These are phyloP conservation scores for Saururus chinensis DNA, from an alignment of 164 flowering plant species.

Conservation along the genomic window DNA sequence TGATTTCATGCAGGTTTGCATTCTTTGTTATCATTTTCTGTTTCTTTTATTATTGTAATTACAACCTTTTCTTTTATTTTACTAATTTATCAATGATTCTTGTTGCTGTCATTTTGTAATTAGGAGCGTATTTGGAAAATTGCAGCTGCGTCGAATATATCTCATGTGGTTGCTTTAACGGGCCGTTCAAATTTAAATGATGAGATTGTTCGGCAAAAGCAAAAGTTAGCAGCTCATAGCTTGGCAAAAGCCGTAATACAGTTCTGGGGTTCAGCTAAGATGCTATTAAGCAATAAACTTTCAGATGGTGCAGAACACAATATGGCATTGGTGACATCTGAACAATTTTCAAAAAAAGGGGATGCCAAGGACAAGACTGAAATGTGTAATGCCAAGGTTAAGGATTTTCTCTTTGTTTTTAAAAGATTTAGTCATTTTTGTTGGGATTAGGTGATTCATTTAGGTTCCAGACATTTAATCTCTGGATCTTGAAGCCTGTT, in stretches of 20 bases:
- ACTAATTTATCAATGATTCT: neutral
- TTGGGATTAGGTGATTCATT: no score
- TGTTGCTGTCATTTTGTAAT: slow-evolving; percentile 3
- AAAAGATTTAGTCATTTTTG: no score
- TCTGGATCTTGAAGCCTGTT: no score
- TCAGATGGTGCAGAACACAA: neutral
- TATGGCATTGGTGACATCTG: neutral
- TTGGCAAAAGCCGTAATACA: slow-evolving; percentile 70
- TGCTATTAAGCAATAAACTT: slow-evolving; percentile 14
- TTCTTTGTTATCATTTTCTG: neutral
- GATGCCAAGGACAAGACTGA: neutral
- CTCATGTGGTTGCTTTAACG: slow-evolving; percentile 41
- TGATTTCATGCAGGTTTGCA: slow-evolving; percentile 89
- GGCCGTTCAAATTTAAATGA: slow-evolving; percentile 41
- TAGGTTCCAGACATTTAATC: no score
- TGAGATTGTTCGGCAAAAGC: slow-evolving; percentile 22
- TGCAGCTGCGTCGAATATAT: slow-evolving; percentile 68
- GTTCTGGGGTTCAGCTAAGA: slow-evolving; percentile 75
- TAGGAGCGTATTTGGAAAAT: slow-evolving; percentile 96
- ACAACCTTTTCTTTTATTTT: neutral
- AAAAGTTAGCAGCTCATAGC: slow-evolving; percentile 42
- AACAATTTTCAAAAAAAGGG: no score
- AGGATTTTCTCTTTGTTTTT: neutral
- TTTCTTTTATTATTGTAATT: neutral
- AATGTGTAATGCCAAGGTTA: neutral